Conservation (phyloP, 2,329 filamentous ascomycete genomes). For the Fusarium sp. region DNA sequence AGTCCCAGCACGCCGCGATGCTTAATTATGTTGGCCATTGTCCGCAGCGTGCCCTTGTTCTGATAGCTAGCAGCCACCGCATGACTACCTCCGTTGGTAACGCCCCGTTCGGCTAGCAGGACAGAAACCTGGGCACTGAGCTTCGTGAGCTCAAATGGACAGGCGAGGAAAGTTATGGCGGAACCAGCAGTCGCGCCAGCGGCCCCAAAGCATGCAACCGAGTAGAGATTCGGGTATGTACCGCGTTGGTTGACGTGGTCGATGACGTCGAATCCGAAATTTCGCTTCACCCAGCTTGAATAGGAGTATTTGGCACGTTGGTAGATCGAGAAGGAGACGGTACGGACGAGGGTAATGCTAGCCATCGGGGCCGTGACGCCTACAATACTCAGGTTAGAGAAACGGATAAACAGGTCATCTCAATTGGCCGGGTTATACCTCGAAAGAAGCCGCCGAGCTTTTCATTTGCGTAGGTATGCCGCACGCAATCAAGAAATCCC, state of each 20-base stretch:
- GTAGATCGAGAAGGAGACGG: slow-evolving; percentile 84
- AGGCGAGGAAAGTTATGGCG: slow-evolving; percentile 83
- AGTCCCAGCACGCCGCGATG: slow-evolving; percentile 79
- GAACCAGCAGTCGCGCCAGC: slow-evolving; percentile 85
- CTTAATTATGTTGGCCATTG: slow-evolving; percentile 80
- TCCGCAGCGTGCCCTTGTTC: slow-evolving; percentile 81
- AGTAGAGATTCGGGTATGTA: slow-evolving; percentile 78
- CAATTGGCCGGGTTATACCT: slow-evolving; percentile 62
- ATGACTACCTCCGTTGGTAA: slow-evolving; percentile 60
- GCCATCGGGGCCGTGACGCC: slow-evolving; percentile 84
- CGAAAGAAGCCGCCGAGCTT: slow-evolving; percentile 83
- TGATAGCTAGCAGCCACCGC: slow-evolving; percentile 77
- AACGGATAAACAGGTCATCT: background rate
- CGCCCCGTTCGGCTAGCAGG: slow-evolving; percentile 69
- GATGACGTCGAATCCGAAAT: slow-evolving; percentile 77
- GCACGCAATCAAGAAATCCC: slow-evolving; percentile 79
- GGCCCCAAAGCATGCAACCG: slow-evolving; percentile 80
- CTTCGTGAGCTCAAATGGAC: slow-evolving; percentile 91
- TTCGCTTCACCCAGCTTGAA: slow-evolving; percentile 76
- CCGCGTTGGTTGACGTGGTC: slow-evolving; percentile 77
- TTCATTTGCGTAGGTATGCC: slow-evolving; percentile 80
- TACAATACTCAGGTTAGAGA: slow-evolving; percentile 48
- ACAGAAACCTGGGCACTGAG: slow-evolving; percentile 88
- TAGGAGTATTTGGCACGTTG: slow-evolving; percentile 80
- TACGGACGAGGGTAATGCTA: slow-evolving; percentile 81